Conservation (phyloP, 75 land plant genomes). For the Cunninghamia lanceolata region DNA sequence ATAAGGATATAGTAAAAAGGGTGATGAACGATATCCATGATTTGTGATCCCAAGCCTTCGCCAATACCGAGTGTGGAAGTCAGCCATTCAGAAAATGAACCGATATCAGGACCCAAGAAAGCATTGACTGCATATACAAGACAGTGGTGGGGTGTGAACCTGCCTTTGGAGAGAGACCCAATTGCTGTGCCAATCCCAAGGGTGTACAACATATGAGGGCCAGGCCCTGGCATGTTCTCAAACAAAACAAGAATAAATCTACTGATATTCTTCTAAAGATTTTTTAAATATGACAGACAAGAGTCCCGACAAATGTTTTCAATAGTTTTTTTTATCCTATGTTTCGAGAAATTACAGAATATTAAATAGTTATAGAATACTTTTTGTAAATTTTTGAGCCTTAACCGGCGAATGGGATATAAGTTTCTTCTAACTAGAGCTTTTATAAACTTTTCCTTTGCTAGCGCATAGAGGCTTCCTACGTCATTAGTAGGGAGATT, state of each 20-base stretch:
- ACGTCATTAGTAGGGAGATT: no score
- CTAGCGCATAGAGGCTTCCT: no score
- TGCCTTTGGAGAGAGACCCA: slow-evolving; percentile 33
- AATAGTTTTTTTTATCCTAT: no score
- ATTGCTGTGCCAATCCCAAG: slow-evolving; percentile 49
- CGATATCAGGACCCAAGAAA: slow-evolving; percentile 80
- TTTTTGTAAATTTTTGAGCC: no score
- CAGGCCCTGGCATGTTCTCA: slow-evolving; percentile 73
- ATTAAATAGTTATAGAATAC: no score
- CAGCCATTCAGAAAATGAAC: slow-evolving; percentile 78
- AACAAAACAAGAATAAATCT: background rate
- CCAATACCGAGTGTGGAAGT: slow-evolving; percentile 23
- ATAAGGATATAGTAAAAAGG: slow-evolving; percentile 59
- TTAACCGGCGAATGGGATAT: no score
- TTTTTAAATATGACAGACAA: no score
- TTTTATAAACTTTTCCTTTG: no score
- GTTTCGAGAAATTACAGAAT: no score
- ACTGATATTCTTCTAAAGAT: no score
- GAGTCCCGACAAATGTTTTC: no score
- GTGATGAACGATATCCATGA: slow-evolving; percentile 48
- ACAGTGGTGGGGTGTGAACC: slow-evolving; percentile 72
- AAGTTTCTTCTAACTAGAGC: no score
- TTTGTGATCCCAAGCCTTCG: slow-evolving; percentile 24
- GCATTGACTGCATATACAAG: slow-evolving; percentile 66
- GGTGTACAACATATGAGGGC: slow-evolving; percentile 78